Evolutionary conservation across 208 protist genomes (phyloP).

Genomic region (Crithidia fasciculata): DNA sequence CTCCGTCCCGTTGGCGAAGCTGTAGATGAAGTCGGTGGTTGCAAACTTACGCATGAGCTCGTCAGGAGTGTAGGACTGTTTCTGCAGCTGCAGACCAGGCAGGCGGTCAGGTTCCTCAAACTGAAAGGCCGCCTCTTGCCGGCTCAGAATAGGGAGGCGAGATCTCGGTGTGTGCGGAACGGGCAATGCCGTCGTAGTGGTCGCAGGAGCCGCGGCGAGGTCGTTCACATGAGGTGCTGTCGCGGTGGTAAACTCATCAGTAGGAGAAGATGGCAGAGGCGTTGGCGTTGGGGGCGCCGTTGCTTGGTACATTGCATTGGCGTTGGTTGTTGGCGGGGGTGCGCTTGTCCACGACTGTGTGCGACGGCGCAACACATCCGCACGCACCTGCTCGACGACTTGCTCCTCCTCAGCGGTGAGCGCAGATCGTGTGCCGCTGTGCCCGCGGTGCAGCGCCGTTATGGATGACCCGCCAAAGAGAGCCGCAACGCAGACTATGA

Average conservation of each 20-base stretch:
- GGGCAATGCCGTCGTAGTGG: neutral
- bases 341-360: neutral
- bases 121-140: neutral
- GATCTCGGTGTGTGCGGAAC: neutral
- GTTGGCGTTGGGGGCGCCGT: neutral
- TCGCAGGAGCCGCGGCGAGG: neutral
- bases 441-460: neutral
- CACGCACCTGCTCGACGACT: neutral
- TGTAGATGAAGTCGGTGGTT: conserved; percentile 94
- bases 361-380: neutral
- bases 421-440: neutral
- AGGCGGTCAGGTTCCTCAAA: conserved; percentile 10
- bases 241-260: neutral
- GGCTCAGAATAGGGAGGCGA: neutral
- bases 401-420: conserved; percentile 7
- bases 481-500: neutral
- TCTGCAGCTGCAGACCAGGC: conserved; percentile 20
- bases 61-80: conserved; percentile 28
- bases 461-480: neutral
- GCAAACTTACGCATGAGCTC: conserved; percentile 34
- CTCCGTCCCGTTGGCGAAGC: conserved; percentile 96
- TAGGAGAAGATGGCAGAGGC: neutral
- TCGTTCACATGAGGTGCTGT: no score
- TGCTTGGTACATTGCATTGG: no score
- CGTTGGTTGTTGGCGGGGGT: neutral